Base-by-base conservation (phyloP, 2,329 filamentous ascomycete genomes). In the Cylindrodendrum hubeiense region DNA sequence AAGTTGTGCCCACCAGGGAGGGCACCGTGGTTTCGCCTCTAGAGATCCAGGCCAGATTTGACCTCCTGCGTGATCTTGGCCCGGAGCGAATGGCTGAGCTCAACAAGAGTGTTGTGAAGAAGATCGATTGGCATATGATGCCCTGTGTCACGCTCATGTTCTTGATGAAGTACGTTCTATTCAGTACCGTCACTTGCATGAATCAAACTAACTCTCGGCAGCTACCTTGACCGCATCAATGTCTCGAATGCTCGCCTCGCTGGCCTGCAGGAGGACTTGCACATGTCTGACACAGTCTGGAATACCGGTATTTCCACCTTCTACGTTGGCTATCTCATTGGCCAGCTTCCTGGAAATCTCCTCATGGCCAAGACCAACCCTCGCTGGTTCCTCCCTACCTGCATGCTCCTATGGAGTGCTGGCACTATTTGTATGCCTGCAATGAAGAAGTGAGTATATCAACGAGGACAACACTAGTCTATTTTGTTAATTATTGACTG, bases 191-290 rank as follows among this genome's bases (percentile, higher is more conserved):
- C 4, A 41, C 21, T 4, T 17, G 5, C n/a, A 46, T 26, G 2
- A 5, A 5, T 12, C 0, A 12, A 2, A 12, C 60, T 66, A 5
- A 59, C 33, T 17, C n/a, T 9, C 1, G 7, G 9, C 78, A 86
- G 83, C 69, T 86, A 85, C 69, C 79, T 86, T 19, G 84, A 86
- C 64, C 78, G 83, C 54, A 85, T 84, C 33, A 87, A 86, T 66
- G 83, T 86, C 28, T 84, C 83, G 46, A 81, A 81, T 65, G 79
- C 79, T 10, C 76, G 78, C 37, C 75, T 82, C 12, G 78, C 78
- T 6, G 78, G 79, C 3, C 76, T 82, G 63, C 76, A 80, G 49
- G 62, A 74, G 6, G 79, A 81, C 64, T 71, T 84, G 0, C 50
- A 69, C 28, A 78, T 82, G 70, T 64, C 66, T 6, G 75, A 79